A percentile compares a stretch with the other conserved stretches of the same genome.
Conservation (phyloP, 2,329 filamentous ascomycete species). For the Xylaria sp. region DNA sequence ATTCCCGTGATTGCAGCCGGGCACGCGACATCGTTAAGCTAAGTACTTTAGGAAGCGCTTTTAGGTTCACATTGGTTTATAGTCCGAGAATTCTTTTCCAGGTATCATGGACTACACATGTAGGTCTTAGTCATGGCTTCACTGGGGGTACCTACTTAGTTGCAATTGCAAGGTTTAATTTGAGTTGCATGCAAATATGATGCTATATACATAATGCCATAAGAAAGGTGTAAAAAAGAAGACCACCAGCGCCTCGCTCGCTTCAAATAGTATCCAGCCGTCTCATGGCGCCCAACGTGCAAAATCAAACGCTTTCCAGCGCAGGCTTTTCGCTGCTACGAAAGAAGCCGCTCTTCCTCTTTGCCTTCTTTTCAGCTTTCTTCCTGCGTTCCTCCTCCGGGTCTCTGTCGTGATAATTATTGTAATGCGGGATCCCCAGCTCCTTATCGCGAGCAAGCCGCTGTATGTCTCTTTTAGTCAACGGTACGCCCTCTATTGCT, state of each 20-base stretch:
- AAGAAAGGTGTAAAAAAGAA: background rate
- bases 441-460: slow-evolving; percentile 64
- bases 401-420: slow-evolving; percentile 64
- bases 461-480: slow-evolving; percentile 66
- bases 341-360: slow-evolving; percentile 36
- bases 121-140: background rate
- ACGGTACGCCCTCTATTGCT: slow-evolving; percentile 74
- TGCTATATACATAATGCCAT: background rate
- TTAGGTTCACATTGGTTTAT: background rate
- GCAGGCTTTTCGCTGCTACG: slow-evolving; percentile 38
- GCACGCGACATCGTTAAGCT: background rate
- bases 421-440: slow-evolving; percentile 67
- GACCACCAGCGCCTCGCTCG: slow-evolving; percentile 33
- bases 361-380: slow-evolving; percentile 50
- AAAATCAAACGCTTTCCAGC: slow-evolving; percentile 33
- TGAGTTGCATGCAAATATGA: background rate
- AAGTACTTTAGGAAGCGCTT: background rate
- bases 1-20: background rate
- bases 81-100: no score
- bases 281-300: slow-evolving; percentile 4
- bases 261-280: slow-evolving; percentile 5
- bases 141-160: background rate
- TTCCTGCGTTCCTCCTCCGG: slow-evolving; percentile 58
- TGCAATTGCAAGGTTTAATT: background rate
- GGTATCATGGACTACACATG: background rate